Evolutionary conservation across 2,329 filamentous ascomycete genomes (phyloP).

Genomic region (Sphaerulina musiva): DNA sequence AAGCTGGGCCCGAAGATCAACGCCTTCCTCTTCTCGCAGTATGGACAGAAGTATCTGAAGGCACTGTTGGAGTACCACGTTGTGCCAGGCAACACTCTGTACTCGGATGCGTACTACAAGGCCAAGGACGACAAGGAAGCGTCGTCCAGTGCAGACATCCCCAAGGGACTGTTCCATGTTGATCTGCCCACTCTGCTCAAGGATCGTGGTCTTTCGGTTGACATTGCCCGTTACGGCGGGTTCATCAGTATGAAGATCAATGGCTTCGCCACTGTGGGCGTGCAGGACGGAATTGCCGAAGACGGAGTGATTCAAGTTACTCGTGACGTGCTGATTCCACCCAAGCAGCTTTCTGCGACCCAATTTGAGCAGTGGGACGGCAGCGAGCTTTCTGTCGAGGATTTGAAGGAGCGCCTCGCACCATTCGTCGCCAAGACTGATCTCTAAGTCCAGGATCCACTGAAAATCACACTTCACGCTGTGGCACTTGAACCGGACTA

Average conservation of each 20-base stretch:
- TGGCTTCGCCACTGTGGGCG: conserved; percentile 57
- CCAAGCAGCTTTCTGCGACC: conserved; percentile 47
- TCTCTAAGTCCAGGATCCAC: conserved; percentile 16
- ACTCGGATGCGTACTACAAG: conserved; percentile 72
- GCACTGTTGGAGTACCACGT: conserved; percentile 76
- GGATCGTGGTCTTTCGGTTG: conserved; percentile 60
- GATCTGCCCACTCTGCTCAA: conserved; percentile 68
- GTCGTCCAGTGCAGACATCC: conserved; percentile 28
- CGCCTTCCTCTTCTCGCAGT: conserved; percentile 75
- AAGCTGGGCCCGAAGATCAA: conserved; percentile 67
- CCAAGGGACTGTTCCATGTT: conserved; percentile 53
- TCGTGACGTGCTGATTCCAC: conserved; percentile 66
- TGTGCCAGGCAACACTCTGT: conserved; percentile 66
- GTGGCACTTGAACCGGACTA: no score
- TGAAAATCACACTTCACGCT: neutral
- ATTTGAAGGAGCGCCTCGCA: conserved; percentile 52
- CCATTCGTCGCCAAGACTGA: conserved; percentile 38
- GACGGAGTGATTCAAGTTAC: conserved; percentile 82
- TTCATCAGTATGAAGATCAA: conserved; percentile 70
- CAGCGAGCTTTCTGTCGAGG: conserved; percentile 54
- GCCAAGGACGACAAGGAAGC: conserved; percentile 20
- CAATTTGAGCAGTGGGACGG: conserved; percentile 39
- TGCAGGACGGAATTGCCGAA: conserved; percentile 64
- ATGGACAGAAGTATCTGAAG: conserved; percentile 67
- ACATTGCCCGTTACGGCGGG: conserved; percentile 62